Percentiles rank a stretch among this genome's conserved stretches.
phyloP scores from a whole-genome alignment of 1,139 yeast species.

The Blastobotrys capitulatus region DNA sequence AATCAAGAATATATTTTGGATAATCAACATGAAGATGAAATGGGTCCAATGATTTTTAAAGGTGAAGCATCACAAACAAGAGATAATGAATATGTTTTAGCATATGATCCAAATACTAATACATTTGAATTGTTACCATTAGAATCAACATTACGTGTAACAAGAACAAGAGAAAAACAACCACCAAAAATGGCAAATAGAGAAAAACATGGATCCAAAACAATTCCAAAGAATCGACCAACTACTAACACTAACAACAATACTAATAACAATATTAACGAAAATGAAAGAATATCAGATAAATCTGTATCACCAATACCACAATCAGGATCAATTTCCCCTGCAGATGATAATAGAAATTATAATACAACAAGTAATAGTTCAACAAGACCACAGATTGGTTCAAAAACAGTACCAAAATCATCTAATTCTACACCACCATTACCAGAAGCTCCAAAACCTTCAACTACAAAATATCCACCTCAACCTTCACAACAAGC shows the following conservation, averaged over 20 bases:
- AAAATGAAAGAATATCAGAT: background rate
- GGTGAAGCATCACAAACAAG: conserved; percentile 28
- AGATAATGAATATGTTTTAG: conserved; percentile 31
- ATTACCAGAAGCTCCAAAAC: background rate
- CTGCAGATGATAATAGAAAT: background rate
- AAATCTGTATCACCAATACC: conserved; percentile 3
- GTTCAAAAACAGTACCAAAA: background rate
- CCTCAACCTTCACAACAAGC: background rate
- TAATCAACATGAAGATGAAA: background rate
- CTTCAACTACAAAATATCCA: background rate
- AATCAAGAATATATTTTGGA: background rate
- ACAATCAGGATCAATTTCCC: conserved; percentile 7
- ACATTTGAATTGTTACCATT: conserved; percentile 28
- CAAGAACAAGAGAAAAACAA: conserved; percentile 26
- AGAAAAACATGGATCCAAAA: no score
- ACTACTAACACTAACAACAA: no score
- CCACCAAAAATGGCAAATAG: conserved; percentile 12
- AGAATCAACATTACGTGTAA: conserved; percentile 27
- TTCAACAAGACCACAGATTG: background rate
- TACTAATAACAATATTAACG: background rate
- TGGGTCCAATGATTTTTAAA: conserved; percentile 5
- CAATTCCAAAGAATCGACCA: no score
- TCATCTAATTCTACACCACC: background rate
- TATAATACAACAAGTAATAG: background rate
- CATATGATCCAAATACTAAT: conserved; percentile 24